Percentiles rank a stretch among this genome's conserved stretches.
phyloP scores from a whole-genome alignment of 169 alveolate species.

The Cryptosporidium sp. region DNA sequence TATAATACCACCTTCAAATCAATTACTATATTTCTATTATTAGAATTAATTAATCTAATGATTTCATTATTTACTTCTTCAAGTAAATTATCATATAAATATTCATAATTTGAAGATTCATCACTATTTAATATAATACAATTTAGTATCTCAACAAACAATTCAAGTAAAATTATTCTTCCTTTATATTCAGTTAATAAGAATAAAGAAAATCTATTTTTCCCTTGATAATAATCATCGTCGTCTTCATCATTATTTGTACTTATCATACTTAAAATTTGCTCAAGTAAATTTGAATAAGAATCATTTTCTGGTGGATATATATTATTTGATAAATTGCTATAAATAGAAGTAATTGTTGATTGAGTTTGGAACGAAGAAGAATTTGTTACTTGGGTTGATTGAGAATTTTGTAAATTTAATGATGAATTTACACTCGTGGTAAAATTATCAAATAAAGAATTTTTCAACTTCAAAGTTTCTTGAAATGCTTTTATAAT shows the following conservation, averaged over 20 bases:
- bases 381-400: conserved; percentile 39
- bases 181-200: conserved; percentile 17
- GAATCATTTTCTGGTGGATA: background rate
- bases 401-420: conserved; percentile 20
- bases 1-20: conserved; percentile 11
- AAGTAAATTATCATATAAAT: conserved; percentile 37
- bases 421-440: background rate
- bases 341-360: conserved; percentile 33
- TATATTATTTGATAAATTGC: background rate
- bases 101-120: background rate
- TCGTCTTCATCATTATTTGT: conserved; percentile 12
- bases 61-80: conserved; percentile 19
- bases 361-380: conserved; percentile 63
- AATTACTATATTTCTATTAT: conserved; percentile 8
- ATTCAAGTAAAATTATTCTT: conserved; percentile 44
- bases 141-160: background rate
- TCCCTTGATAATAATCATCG: background rate
- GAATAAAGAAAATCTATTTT: conserved; percentile 1
- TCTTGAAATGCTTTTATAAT: background rate
- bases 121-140: background rate
- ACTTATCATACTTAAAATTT: background rate
- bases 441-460: background rate
- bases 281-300: conserved; percentile 15
- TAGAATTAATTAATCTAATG: conserved; percentile 2
- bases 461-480: background rate